Evolutionary conservation across 352 stramenopile species (phyloP), one percentile per base, ranked within the genome.

Genomic region (Phytopythium kandeliae): DNA sequence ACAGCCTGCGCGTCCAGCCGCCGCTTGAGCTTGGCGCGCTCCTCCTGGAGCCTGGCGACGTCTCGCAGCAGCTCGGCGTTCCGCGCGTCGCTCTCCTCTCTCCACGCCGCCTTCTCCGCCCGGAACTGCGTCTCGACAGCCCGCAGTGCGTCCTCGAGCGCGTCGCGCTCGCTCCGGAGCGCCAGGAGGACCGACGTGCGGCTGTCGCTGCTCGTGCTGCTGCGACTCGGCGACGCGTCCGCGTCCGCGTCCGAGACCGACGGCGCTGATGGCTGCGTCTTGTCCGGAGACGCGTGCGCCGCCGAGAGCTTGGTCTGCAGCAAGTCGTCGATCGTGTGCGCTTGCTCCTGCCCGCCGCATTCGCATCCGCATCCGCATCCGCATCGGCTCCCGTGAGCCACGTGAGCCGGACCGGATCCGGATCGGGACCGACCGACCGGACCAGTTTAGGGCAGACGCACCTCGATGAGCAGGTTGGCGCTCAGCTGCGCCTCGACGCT

Each of bases 281-380:
- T 76, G 1, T 52, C 55, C 22, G 70, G 72, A 47, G 60, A 78
- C 38, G 65, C 53, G 57, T 70, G 70, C 26, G 65, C 63, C 38
- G 54, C 54, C 15, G 48, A 58, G 9, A 64, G 43, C 42, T 83
- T 81, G 28, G 58, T 62, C 55, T 83, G 69, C 4, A 88, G 53
- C 33, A 90, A 62, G 34, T 87, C 76, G 42, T 90, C 76, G 34
- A 90, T 90, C 22, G 79, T 90, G 40, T 88, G 74, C 41, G 76
- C 77, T 57, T 88, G 79, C 31, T 90, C 79, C 67, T 86, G 45
- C 24, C 48, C 7, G 26, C n/a, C n/a, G n/a, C n/a, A n/a, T n/a
- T n/a, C n/a, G n/a, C n/a, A n/a, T n/a, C n/a, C n/a, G n/a, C n/a
- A n/a, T n/a, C n/a, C n/a, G n/a, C n/a, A n/a, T n/a, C n/a, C n/a